Percentiles rank a stretch among this genome's conserved stretches.
These are phyloP conservation scores for Rheum nobile DNA, from an alignment of 148 eudicot species.

Conservation along the genomic window DNA sequence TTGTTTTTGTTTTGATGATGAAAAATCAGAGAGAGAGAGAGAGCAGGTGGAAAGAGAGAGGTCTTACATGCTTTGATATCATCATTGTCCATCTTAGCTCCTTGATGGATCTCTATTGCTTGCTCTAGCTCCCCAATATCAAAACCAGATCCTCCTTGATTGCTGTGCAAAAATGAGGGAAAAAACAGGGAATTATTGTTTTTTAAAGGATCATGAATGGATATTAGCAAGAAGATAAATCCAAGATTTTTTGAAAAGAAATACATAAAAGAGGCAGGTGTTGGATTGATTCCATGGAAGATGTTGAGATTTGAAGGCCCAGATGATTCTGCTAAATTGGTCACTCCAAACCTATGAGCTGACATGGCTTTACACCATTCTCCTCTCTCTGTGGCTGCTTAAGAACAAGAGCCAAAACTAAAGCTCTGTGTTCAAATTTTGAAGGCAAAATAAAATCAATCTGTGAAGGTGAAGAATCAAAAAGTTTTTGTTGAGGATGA, in stretches of 20 bases:
- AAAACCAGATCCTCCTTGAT: conserved; percentile 77
- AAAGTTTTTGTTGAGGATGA: not conserved
- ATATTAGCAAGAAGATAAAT: not conserved
- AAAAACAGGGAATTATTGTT: not conserved
- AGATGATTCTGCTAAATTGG: conserved; percentile 36
- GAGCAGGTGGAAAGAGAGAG: not conserved
- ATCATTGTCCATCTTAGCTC: conserved; percentile 49
- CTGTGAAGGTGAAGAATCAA: not conserved
- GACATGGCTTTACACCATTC: conserved; percentile 9
- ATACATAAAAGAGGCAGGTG: conserved; percentile 52
- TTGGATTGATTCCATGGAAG: conserved; percentile 35
- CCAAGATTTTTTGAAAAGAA: not conserved
- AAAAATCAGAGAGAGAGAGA: no score
- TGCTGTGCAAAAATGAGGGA: conserved; percentile 18
- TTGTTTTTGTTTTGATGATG: not conserved
- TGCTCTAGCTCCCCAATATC: conserved; percentile 93
- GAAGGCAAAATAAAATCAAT: not conserved
- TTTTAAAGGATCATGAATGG: not conserved
- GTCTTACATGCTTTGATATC: conserved; percentile 29
- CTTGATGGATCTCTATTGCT: conserved; percentile 65
- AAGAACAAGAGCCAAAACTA: not conserved
- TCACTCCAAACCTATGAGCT: conserved; percentile 44
- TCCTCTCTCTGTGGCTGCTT: not conserved
- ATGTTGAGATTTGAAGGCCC: conserved; percentile 55
- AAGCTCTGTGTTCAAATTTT: not conserved